Base-by-base conservation (phyloP, 495 filamentous ascomycete genomes). In the Stereocaulon alpinum region DNA sequence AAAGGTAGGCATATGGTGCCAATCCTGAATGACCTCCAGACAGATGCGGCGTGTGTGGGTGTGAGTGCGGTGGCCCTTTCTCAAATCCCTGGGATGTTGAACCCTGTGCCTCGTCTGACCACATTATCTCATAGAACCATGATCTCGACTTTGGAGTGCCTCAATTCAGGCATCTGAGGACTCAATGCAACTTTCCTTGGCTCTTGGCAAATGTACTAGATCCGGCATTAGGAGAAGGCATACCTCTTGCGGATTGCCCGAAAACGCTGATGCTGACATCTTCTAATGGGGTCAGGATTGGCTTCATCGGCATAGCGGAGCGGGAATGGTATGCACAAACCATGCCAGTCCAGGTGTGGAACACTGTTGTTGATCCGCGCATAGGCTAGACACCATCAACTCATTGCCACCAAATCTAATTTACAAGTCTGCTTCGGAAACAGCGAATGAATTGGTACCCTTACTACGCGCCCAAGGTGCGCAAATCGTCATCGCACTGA, bases 1-100 rank as follows among this genome's bases (percentile, higher is more conserved):
- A 94, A 94, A 72, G 90, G 89, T 71, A 71, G 78, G 58, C 91
- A 95, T 70, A 95, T 96, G 91, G 81, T 95, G 10, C 86, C 89
- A 6, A 75, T 92, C n/a, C 68, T 96, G 30, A 95, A 95, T 68
- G 74, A 74, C n/a, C 80, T 86, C 52, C 79, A 82, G 10, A 90
- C 87, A 9, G 79, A 86, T 67, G 86, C 85, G 22, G 87, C 89
- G 5, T 86, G 87, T 72, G 78, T 90, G 56, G 91, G 91, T 54
- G 86, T 89, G 75, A 64, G 85, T 77, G 56, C 42, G 22, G 1
- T 29, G 50, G 3, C 27, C 45, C n/a, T 57, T 55, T 37, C 50
- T 24, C 24, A 24, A 24, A 24, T 24, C 24, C 24, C 24, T 24
- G 24, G 24, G 24, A 24, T 24, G 24, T 24, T 24, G 24, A 24